Percentiles rank a stretch among this genome's conserved stretches.
phyloP scores from a whole-genome alignment of 441 rosid species.

The Pelargonium cotyledonis region DNA sequence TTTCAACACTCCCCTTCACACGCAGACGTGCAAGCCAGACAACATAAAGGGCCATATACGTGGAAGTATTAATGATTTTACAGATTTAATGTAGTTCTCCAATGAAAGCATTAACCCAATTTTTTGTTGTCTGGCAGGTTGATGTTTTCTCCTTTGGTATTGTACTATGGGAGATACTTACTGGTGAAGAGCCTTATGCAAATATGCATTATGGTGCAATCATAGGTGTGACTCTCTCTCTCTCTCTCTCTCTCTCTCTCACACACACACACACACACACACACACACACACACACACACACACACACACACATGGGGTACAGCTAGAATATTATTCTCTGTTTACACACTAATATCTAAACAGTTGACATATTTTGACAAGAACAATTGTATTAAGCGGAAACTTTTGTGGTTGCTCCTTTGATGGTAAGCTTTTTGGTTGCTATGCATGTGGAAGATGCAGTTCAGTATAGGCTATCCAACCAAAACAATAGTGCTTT shows the following conservation, averaged over 20 bases:
- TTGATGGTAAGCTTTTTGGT: background rate
- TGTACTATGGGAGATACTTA: constrained; percentile 63
- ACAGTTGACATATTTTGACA: too few relatives aligned
- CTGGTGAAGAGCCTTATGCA: constrained; percentile 67
- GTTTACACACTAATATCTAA: too few relatives aligned
- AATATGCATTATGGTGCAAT: constrained; percentile 67
- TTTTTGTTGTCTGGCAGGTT: constrained; percentile 29
- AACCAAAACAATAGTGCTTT: background rate
- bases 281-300: too few relatives aligned
- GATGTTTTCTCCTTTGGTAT: constrained; percentile 70
- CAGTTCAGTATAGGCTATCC: background rate
- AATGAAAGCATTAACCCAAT: background rate
- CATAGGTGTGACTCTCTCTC: constrained; percentile 32
- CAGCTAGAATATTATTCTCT: too few relatives aligned
- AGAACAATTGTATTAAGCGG: too few relatives aligned
- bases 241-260: too few relatives aligned
- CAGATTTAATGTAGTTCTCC: background rate
- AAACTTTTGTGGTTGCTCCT: background rate
- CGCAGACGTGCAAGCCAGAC: background rate
- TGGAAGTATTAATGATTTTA: background rate
- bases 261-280: too few relatives aligned
- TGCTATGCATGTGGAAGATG: background rate
- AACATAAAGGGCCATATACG: too few relatives aligned
- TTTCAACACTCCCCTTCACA: too few relatives aligned
- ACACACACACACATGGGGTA: too few relatives aligned